Base-by-base conservation (phyloP, 305 asterid genomes). In the Fraxinus velutina region DNA sequence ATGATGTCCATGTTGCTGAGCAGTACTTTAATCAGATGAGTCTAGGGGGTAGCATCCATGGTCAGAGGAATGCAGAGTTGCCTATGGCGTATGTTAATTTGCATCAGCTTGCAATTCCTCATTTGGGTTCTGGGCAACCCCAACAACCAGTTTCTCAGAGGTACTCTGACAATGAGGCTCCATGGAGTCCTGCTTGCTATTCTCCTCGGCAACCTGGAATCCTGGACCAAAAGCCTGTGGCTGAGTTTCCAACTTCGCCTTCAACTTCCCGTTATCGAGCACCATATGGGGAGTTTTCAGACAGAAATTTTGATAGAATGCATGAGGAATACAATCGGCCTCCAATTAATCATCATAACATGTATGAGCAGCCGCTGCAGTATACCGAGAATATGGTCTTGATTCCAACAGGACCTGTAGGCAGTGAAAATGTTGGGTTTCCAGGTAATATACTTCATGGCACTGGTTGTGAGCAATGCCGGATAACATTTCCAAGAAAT, bases 111-210 rank as follows among this genome's bases (percentile, higher is more conserved):
- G 93, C 88, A 1, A 93, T 96, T 73, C 98, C 98, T 84, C 93
- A 86, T 79, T 33, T 86, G 78, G 90, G 94, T 27, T 91, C 94
- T 1, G 93, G 89, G 22, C 97, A 88, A 57, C 87, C 88, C 71
- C 98, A 94, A 78, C 66, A 19, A 55, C 12, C 66, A 17, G 27
- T 55, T 55, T 55, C 66, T 21, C 66, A 55, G 27, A 55, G 66
- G 66, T 55, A 55, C 24, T 55, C 66, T 17, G 66, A 55, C 27
- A 88, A 92, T 93, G 99, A 96, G 79, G 91, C 97, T 82, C 97
- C 98, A 2, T 96, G 98, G 99, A 96, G 99, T 83, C 98, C 99
- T 36, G 96, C 90, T 42, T 94, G 92, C 81, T 93, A 93, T 83
- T 96, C 99, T 34, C 99, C 98, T 1, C 89, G 97, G 88, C 98